These are phyloP conservation scores for Kwoniella dejecticola DNA, from an alignment of 768 basidiomycete species.

Conservation along the genomic window DNA sequence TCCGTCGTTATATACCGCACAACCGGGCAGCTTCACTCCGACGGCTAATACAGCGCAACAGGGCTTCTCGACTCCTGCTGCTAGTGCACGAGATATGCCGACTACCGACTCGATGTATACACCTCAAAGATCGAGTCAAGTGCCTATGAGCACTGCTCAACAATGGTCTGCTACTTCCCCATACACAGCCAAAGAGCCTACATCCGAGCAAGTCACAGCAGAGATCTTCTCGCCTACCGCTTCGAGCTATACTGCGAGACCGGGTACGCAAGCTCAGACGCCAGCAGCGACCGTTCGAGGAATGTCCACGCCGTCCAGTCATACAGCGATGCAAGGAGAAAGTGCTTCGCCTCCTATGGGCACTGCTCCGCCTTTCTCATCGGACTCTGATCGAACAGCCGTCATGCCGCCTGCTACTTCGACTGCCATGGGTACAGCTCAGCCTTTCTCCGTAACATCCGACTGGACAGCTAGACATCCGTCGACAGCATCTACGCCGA, in stretches of 20 bases:
- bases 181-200: conserved; percentile 2
- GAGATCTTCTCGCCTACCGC: conserved; percentile 12
- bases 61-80: background rate
- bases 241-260: conserved; percentile 14
- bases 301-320: conserved; percentile 7
- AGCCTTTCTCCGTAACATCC: background rate
- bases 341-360: conserved; percentile 2
- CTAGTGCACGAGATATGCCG: background rate
- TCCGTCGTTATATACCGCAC: background rate
- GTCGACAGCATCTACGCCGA: background rate
- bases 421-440: conserved; percentile 10
- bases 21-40: too few species aligned
- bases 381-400: background rate
- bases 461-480: background rate
- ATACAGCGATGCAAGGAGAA: conserved; percentile 5
- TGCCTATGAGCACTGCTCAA: conserved; percentile 7
- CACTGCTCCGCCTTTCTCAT: conserved; percentile 4
- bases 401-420: too few species aligned
- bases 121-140: background rate
- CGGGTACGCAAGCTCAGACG: conserved; percentile 6
- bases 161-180: conserved; percentile 10
- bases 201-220: conserved; percentile 5
- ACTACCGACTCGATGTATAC: background rate
- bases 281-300: conserved; percentile 7
- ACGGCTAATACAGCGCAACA: conserved; percentile 5